These are phyloP conservation scores for Pseudisothecium myosuroides DNA, from an alignment of 225 moss, liverwort and hornwort genomes.

Conservation along the genomic window DNA sequence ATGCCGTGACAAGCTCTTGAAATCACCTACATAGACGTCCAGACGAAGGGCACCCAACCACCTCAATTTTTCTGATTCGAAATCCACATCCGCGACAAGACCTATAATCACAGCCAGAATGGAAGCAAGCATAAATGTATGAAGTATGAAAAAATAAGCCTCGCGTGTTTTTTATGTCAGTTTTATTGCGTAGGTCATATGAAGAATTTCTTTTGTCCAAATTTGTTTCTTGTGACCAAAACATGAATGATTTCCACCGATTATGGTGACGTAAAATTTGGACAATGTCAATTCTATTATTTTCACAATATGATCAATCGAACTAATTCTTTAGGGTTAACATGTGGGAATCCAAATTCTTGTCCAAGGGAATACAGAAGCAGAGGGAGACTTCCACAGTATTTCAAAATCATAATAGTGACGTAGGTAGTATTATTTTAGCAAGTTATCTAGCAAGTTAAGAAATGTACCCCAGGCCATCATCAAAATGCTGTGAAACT, in stretches of 20 bases:
- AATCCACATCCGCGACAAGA: constrained; percentile 83
- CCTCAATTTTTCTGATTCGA: constrained; percentile 82
- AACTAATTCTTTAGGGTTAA: neutral
- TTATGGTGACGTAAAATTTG: neutral
- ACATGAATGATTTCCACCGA: neutral
- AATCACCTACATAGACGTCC: constrained; percentile 67
- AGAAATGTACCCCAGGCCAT: constrained; percentile 75
- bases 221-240: neutral
- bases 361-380: neutral
- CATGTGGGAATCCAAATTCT: neutral
- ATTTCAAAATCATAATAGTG: neutral
- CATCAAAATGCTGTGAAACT: constrained; percentile 87
- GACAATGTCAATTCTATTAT: neutral
- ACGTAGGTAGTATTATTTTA: too few relatives aligned
- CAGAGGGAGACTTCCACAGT: neutral
- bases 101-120: constrained; percentile 27
- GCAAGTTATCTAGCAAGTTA: neutral
- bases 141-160: neutral
- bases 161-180: neutral
- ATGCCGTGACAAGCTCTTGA: neutral
- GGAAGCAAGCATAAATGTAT: neutral
- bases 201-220: neutral
- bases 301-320: neutral
- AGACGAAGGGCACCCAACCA: constrained; percentile 65
- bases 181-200: neutral